Percentiles rank a stretch among this genome's conserved stretches.
Conservation (phyloP, 1,284 basidiomycete genomes). For the Cerrena zonata region DNA sequence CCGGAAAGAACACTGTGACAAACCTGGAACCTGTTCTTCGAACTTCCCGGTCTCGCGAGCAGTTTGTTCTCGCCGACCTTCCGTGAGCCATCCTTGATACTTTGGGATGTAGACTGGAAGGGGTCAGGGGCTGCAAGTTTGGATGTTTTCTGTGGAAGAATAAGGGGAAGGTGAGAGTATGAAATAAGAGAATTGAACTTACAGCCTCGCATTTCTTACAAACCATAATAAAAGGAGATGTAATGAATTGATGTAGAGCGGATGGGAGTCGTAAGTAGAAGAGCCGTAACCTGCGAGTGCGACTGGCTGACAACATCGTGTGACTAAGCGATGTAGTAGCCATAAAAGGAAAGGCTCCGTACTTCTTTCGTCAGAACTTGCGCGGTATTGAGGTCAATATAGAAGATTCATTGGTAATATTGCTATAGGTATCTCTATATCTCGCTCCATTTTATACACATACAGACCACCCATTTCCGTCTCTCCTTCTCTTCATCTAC, state of each 20-base stretch:
- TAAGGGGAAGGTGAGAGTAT: not conserved
- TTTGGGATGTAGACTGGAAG: conserved; percentile 62
- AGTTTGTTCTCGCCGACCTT: conserved; percentile 78
- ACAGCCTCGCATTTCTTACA: conserved; percentile 73
- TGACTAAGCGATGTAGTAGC: not conserved
- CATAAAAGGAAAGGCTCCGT: too few species aligned
- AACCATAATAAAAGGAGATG: conserved; percentile 47
- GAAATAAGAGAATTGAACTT: conserved; percentile 14
- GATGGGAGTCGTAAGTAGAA: not conserved
- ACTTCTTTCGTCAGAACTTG: too few species aligned
- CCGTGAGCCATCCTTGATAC: conserved; percentile 72
- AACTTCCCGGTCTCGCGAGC: conserved; percentile 49
- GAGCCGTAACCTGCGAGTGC: too few species aligned
- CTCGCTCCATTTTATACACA: conserved; percentile 49
- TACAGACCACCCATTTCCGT: conserved; percentile 66
- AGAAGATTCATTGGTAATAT: too few species aligned
- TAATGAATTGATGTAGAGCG: not conserved
- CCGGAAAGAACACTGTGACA: too few species aligned
- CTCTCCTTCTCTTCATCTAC: conserved; percentile 58
- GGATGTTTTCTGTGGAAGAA: conserved; percentile 59
- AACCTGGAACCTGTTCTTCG: conserved; percentile 70
- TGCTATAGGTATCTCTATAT: too few species aligned
- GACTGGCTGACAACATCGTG: not conserved
- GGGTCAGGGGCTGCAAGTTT: conserved; percentile 78
- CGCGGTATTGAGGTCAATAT: too few species aligned